These are phyloP conservation scores for Solanum sejunctum DNA, from an alignment of 257 asterid species.

Conservation along the genomic window DNA sequence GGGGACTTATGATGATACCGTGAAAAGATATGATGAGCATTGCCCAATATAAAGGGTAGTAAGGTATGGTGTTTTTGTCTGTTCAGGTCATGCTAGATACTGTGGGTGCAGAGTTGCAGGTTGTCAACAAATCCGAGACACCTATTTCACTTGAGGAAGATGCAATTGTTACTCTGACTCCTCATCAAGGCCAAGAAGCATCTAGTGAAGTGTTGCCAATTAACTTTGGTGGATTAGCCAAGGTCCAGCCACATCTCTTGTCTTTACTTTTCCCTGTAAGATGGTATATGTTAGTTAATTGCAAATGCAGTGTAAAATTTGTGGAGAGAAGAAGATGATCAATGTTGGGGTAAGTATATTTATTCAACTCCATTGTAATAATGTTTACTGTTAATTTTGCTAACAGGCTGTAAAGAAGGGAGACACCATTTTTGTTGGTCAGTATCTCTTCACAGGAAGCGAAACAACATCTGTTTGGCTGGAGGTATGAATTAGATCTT, in stretches of 20 bases:
- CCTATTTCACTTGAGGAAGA: constrained; percentile 52
- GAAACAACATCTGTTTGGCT: constrained; percentile 89
- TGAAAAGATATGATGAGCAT: not conserved
- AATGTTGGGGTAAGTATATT: not conserved
- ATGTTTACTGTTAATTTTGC: not conserved
- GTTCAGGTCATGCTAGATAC: constrained; percentile 75
- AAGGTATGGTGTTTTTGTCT: not conserved
- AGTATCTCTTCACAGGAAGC: constrained; percentile 83
- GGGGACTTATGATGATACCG: not conserved
- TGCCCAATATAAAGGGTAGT: not conserved
- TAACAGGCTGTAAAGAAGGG: constrained; percentile 72
- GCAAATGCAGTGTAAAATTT: not conserved
- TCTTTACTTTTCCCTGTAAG: not conserved
- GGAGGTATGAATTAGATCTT: constrained; percentile 39
- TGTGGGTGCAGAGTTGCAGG: constrained; percentile 73
- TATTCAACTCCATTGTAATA: not conserved
- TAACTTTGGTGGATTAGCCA: constrained; percentile 53
- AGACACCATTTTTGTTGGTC: constrained; percentile 83
- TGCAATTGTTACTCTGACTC: constrained; percentile 53
- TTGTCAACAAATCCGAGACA: constrained; percentile 47
- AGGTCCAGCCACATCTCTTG: constrained; percentile 25
- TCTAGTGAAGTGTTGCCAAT: constrained; percentile 52
- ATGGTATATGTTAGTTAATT: not conserved
- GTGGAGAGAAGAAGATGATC: not conserved
- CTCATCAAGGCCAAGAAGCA: constrained; percentile 65